Base-by-base conservation (phyloP, 345 rosid species). In the Populus davidiana region DNA sequence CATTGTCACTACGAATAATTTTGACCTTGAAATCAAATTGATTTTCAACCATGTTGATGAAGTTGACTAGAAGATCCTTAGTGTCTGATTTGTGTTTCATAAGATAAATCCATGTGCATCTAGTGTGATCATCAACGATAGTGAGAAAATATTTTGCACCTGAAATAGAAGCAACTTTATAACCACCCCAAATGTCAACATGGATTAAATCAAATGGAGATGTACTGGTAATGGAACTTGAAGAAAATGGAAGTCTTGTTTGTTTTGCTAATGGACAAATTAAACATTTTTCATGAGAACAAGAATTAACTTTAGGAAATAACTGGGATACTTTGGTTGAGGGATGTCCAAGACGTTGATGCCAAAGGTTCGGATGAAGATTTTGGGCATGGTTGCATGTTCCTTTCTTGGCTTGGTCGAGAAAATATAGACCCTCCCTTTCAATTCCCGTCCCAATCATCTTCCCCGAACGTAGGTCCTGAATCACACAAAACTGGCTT, bases 181-280 rank as follows among this genome's bases (percentile, higher is more conserved):
- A 64, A 16, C 59, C 70, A 20, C 72, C 72, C 66, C 38, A 67
- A 52, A 49, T 75, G 67, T 75, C 78, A 50, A 76, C 20, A 66
- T 75, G 47, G 2, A 75, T 44, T 6, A 67, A 33, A 5, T 66
- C 66, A 67, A 75, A 75, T 8, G 23, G 21, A 29, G 31, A 20
- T 21, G n/a, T 29, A 4, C 52, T 59, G 7, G 2, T 5, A 49
- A 43, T 52, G 6, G 31, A 21, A 25, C 74, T 77, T 16, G 36
- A 56, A 1, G 74, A 36, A 59, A 77, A 69, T 39, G 0, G 27
- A 18, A 2, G 5, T 23, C 43, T 4, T 2, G 31, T 68, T 54
- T 77, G 56, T 69, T 59, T 52, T 36, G 39, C 69, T 11, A 54
- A 69, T 5, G 21, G 79, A 12, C 39, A 77, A 68, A 59, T 36